phyloP scores from a whole-genome alignment of 2,329 filamentous ascomycete species.

The Podosphaera fusca region DNA sequence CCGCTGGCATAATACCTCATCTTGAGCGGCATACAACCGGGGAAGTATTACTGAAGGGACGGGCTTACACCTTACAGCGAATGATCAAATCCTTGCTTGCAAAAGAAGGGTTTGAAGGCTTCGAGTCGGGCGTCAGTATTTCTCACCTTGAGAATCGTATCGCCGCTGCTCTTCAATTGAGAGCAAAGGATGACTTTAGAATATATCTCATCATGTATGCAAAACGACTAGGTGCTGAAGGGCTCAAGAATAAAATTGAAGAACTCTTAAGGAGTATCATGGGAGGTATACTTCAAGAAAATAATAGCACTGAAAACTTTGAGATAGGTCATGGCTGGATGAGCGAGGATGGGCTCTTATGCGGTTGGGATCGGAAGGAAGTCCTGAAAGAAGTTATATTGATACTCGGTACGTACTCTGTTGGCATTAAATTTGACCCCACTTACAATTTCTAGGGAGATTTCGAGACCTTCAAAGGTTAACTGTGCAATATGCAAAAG shows the following conservation, averaged over 20 bases:
- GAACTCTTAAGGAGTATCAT: conserved; percentile 68
- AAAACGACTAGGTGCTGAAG: conserved; percentile 81
- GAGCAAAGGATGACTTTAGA: conserved; percentile 76
- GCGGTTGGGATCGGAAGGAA: conserved; percentile 77
- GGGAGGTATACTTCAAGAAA: conserved; percentile 44
- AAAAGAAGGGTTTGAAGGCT: conserved; percentile 73
- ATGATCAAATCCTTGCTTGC: conserved; percentile 76
- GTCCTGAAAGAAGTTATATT: conserved; percentile 77
- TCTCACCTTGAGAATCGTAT: conserved; percentile 90
- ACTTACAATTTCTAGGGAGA: conserved; percentile 38
- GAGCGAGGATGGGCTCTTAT: conserved; percentile 46
- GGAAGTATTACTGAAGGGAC: conserved; percentile 73
- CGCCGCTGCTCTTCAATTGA: conserved; percentile 65
- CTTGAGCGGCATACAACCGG: conserved; percentile 88
- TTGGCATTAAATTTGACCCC: neutral
- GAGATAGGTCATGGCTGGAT: conserved; percentile 35
- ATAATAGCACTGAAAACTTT: conserved; percentile 17
- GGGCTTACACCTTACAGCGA: conserved; percentile 74
- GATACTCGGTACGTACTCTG: conserved; percentile 51
- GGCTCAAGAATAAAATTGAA: conserved; percentile 68
- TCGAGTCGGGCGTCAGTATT: conserved; percentile 78
- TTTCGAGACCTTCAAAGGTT: conserved; percentile 82
- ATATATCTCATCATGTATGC: conserved; percentile 97
- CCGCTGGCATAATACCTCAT: conserved; percentile 78
- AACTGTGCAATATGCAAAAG: conserved; percentile 79